Conservation (phyloP, 169 alveolate genomes). For the Plasmodium fragile region DNA sequence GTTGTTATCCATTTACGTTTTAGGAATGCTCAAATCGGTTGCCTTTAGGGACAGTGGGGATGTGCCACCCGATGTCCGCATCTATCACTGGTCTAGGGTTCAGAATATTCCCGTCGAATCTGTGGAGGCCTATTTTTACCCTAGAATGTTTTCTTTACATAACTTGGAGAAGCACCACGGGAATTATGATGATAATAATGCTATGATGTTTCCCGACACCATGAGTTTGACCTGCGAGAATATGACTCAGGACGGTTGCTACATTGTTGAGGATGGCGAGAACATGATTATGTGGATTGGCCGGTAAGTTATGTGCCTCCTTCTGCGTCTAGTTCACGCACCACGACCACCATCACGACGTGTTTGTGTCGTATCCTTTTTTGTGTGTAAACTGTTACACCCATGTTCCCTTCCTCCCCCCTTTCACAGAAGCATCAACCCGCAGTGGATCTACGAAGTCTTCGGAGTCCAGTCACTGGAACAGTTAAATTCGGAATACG, state of each 20-base stretch:
- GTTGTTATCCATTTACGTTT: conserved; percentile 80
- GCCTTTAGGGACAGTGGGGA: conserved; percentile 88
- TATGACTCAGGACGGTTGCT: conserved; percentile 91
- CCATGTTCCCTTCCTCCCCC: not conserved
- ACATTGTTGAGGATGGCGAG: conserved; percentile 92
- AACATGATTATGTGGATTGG: conserved; percentile 92
- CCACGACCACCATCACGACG: not conserved
- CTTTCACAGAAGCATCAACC: conserved; percentile 77
- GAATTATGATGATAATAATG: conserved; percentile 72
- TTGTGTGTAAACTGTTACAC: not conserved
- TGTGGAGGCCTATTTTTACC: conserved; percentile 87
- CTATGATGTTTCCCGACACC: conserved; percentile 77
- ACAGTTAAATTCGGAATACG: conserved; percentile 86
- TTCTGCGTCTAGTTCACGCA: not conserved
- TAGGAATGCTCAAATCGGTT: conserved; percentile 88
- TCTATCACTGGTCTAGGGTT: conserved; percentile 87
- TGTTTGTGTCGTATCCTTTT: not conserved
- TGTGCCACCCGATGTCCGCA: conserved; percentile 84
- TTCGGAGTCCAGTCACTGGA: conserved; percentile 88
- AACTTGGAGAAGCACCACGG: conserved; percentile 78
- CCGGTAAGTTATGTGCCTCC: conserved; percentile 56
- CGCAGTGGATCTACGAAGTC: conserved; percentile 87
- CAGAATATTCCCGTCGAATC: conserved; percentile 84
- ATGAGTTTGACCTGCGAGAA: conserved; percentile 87
- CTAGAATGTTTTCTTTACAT: conserved; percentile 86